phyloP scores from a whole-genome alignment of 2,329 filamentous ascomycete genomes.

The Neonectria ditissima region DNA sequence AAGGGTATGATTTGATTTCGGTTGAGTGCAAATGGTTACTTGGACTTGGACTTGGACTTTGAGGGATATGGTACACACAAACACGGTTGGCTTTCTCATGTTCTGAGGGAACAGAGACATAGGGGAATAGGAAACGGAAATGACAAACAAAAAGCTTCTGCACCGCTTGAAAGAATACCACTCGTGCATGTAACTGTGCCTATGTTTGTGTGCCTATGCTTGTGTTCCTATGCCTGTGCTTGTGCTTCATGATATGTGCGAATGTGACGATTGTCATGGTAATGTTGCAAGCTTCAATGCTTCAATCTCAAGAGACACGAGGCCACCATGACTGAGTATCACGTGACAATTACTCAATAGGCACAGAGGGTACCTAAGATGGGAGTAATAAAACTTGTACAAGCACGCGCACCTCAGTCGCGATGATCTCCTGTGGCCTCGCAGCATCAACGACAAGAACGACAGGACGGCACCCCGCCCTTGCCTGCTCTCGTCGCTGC shows the following conservation, averaged over 20 bases:
- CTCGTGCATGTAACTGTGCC: background rate
- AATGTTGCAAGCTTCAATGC: background rate
- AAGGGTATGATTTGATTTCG: background rate
- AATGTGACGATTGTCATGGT: background rate
- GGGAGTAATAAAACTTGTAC: background rate
- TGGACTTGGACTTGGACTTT: background rate
- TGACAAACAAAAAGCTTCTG: background rate
- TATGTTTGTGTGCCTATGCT: background rate
- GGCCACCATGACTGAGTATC: too few species aligned
- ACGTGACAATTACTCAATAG: background rate
- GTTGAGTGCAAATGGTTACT: background rate
- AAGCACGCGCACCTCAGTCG: background rate
- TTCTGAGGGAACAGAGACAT: background rate
- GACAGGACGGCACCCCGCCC: background rate
- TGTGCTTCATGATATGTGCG: background rate
- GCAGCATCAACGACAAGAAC: background rate
- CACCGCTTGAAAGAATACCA: background rate
- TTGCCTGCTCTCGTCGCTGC: background rate
- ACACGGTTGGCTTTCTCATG: background rate
- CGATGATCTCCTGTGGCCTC: background rate
- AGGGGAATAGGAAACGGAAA: background rate
- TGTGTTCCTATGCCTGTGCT: background rate
- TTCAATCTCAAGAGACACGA: background rate
- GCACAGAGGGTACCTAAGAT: background rate
- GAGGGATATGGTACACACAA: background rate